Percentiles rank a stretch among this genome's conserved stretches.
Conservation (phyloP, 2,329 filamentous ascomycete species). For the Alternaria sp. region DNA sequence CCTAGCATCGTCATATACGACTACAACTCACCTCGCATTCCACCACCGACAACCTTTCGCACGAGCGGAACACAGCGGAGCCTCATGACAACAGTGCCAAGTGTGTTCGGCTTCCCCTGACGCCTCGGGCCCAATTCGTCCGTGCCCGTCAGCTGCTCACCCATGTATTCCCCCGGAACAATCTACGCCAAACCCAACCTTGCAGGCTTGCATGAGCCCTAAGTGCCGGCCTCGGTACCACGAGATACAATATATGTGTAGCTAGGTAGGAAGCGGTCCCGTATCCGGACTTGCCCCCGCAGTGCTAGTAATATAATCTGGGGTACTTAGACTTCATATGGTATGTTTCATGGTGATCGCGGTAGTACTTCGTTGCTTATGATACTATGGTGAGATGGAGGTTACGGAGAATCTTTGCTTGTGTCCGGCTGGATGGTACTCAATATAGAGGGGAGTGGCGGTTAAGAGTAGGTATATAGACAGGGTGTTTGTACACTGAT, state of each 20-base stretch:
- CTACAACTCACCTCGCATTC: not conserved
- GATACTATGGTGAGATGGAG: not conserved
- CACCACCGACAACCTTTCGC: not conserved
- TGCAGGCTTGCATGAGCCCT: not conserved
- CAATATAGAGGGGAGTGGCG: not conserved
- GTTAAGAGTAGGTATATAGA: not conserved
- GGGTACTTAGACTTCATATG: conserved; percentile 7
- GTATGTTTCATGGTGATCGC: conserved; percentile 7
- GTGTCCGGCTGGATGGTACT: not conserved
- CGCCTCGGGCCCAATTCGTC: not conserved
- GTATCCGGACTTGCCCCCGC: not conserved
- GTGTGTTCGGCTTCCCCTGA: not conserved
- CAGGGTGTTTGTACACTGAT: not conserved
- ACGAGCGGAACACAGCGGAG: not conserved
- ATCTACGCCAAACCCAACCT: not conserved
- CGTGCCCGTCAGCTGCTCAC: not conserved
- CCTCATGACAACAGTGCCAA: not conserved
- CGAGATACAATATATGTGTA: not conserved
- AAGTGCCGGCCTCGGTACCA: conserved; percentile 3
- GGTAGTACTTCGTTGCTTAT: not conserved
- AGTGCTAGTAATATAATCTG: not conserved
- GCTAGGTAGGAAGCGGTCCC: not conserved
- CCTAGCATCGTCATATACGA: not conserved
- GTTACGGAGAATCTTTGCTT: not conserved
- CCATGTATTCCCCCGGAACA: not conserved